A percentile compares a stretch with the other conserved stretches of the same genome.
Conservation (phyloP, 2,329 filamentous ascomycete species). For the Exserohilum rostratum region DNA sequence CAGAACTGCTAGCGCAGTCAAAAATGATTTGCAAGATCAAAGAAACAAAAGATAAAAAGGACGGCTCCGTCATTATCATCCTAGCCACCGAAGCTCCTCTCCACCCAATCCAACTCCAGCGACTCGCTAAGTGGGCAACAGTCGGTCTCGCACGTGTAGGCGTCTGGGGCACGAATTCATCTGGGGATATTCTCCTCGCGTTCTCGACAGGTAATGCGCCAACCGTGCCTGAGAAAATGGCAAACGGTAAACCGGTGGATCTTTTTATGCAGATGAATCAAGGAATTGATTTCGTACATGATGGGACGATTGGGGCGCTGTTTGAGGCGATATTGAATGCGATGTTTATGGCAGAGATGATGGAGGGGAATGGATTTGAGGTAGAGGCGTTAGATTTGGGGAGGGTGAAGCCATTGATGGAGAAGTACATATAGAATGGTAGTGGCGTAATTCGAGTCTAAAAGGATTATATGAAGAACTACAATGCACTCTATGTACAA, state of each 20-base stretch:
- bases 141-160: constrained; percentile 67
- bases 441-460: too few relatives aligned
- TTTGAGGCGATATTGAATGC: constrained; percentile 71
- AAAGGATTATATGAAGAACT: too few relatives aligned
- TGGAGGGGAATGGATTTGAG: constrained; percentile 60
- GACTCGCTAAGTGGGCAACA: constrained; percentile 66
- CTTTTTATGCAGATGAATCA: too few relatives aligned
- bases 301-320: constrained; percentile 64
- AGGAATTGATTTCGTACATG: too few relatives aligned
- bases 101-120: constrained; percentile 62
- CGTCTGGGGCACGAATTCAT: constrained; percentile 66
- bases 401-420: constrained; percentile 46
- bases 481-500: too few relatives aligned
- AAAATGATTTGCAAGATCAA: constrained; percentile 35
- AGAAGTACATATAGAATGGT: constrained; percentile 36
- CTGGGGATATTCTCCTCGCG: constrained; percentile 71
- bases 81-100: constrained; percentile 67
- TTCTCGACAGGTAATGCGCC: constrained; percentile 67
- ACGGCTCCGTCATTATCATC: constrained; percentile 68
- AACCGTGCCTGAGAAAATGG: too few relatives aligned
- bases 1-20: constrained; percentile 35
- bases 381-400: constrained; percentile 44
- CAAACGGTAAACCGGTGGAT: constrained; percentile 50
- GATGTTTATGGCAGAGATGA: constrained; percentile 65
- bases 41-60: constrained; percentile 58